Base-by-base conservation (phyloP, 2,329 filamentous ascomycete genomes). In the Aspergillus unguis region DNA sequence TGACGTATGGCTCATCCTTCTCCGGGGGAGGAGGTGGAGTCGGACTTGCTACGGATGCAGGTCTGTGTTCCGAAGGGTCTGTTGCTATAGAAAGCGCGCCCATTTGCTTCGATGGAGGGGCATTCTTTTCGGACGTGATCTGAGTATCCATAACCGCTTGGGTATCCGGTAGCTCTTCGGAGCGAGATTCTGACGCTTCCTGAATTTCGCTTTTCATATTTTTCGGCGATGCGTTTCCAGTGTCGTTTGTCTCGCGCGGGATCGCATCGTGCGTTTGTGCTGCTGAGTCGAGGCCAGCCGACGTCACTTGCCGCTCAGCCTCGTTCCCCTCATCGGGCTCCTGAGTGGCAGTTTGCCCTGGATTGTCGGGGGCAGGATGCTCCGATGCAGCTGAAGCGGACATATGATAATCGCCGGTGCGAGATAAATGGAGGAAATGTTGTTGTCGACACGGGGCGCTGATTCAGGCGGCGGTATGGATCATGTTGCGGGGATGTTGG, bases 1-100 rank as follows among this genome's bases (percentile, higher is more conserved):
- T 75, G 23, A 79, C 68, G 64, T 82, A 84, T 33, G 71, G 68
- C 44, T 78, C 73, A 60, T 82, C 78, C 61, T 79, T 79, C 2
- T 75, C 72, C 2, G 78, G 76, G 3, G 72, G 78, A 3, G 77
- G 72, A 43, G 78, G 78, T 29, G 77, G 76, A n/a, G 42, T 46
- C 10, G 61, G 53, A 23, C 63, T 63, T 28, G 52, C 45, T 29
- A 47, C 55, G 23, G 57, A 50, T 8, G 56, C 48, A 10, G 53
- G 52, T 17, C 51, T 52, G 11, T 52, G 51, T 32, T 64, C 60
- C 17, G 62, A 46, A 25, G 53, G 58, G 23, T 61, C 57, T 28
- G 53, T 59, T 5, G 64, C 66, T 54, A 72, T 47, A 23, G 69
- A 71, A 46, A 72, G 55, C 33, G 54, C 57, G 51, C 67, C 62